Base-by-base conservation (phyloP, 148 eudicot genomes). In the Persicaria tinctoria region DNA sequence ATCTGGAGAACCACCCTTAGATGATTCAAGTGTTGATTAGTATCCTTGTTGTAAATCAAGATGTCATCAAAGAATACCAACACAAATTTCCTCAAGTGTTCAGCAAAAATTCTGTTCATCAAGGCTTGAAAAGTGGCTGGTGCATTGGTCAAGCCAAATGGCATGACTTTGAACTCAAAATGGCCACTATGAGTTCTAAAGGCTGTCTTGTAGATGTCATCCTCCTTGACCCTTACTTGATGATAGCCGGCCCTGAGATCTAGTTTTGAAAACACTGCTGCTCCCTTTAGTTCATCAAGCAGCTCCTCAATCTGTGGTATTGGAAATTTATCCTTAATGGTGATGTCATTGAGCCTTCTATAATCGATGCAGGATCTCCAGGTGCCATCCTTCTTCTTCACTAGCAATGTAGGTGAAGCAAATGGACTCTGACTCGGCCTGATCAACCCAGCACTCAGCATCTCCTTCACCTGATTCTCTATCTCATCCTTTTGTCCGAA, bases 51-150 rank as follows among this genome's bases (percentile, higher is more conserved):
- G 18, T 75, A 70, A 13, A 51, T 16, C 1, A 69, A n/a, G 6
- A 62, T 75, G 18, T 49, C 77, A 46, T 60, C n/a, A 47, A 60
- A 63, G 20, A 75, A 60, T 3, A 46, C 27, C 27, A 23, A 23
- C 27, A 23, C 27, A 1, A 23, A 23, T 1, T 23, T 23, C 27
- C 27, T 23, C 47, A 5, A 69, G 13, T 0, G 51, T 13, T 32
- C 32, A 62, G 5, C 50, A 18, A 41, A 53, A 14, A 53, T 53
- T 8, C 1, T 53, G 56, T 76, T 49, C 77, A 75, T 75, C 1
- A 63, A 10, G 4, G 77, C 23, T 18, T 62, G 72, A 53, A 76
- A 63, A 0, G 73, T 62, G n/a, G 72, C 46, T 5, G 72, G 78
- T 1, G 73, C 78, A 76, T 76, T 76, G 0, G 56, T 63, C 4